Conservation (phyloP, 345 rosid species). For the Cardamine chenopodiifolia region DNA sequence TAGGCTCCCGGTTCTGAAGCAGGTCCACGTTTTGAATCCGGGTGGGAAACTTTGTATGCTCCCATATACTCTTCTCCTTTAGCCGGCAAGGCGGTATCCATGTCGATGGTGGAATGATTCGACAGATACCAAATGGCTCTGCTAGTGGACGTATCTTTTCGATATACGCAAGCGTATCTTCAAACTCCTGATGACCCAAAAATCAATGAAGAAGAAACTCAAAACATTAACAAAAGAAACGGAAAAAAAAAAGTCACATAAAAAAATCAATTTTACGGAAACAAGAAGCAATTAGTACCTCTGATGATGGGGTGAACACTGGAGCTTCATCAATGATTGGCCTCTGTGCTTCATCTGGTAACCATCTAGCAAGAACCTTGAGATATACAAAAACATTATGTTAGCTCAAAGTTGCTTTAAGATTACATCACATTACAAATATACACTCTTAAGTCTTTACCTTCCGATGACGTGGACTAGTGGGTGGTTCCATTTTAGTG, state of each 20-base stretch:
- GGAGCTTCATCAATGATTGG: conserved; percentile 84
- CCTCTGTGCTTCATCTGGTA: conserved; percentile 67
- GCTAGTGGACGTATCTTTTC: conserved; percentile 81
- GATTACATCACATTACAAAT: not conserved
- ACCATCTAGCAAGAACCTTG: conserved; percentile 82
- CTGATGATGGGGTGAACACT: conserved; percentile 70
- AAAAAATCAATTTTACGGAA: not conserved
- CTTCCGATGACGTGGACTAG: conserved; percentile 46
- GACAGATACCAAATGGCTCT: conserved; percentile 81
- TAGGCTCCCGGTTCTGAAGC: conserved; percentile 93
- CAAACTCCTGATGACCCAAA: conserved; percentile 67
- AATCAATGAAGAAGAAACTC: conserved; percentile 18
- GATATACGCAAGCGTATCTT: conserved; percentile 82
- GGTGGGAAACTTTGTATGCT: conserved; percentile 72
- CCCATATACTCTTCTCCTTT: conserved; percentile 70
- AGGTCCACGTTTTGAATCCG: conserved; percentile 83
- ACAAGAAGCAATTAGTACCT: conserved; percentile 53
- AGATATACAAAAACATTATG: conserved; percentile 29
- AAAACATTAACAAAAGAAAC: conserved; percentile 16
- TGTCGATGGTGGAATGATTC: conserved; percentile 84
- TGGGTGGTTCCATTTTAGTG: conserved; percentile 40
- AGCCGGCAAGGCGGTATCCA: conserved; percentile 90
- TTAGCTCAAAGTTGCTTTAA: conserved; percentile 19
- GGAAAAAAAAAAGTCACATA: not conserved
- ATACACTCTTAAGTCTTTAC: conserved; percentile 7